A percentile compares a stretch with the other conserved stretches of the same genome.
phyloP scores from a whole-genome alignment of 495 filamentous ascomycete genomes.

The Penicillium verhagenii region DNA sequence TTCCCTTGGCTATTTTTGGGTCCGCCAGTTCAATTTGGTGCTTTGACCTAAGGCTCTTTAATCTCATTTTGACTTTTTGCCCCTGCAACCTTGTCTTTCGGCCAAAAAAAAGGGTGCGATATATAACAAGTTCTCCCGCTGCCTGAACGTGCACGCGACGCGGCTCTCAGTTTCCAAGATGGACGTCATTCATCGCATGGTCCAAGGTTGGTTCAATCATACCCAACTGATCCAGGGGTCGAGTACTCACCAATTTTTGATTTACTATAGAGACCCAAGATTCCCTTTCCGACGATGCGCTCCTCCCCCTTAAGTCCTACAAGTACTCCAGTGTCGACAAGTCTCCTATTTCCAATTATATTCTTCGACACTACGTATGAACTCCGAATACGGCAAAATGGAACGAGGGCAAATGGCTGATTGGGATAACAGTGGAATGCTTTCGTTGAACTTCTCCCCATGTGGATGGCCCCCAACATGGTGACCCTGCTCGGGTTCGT shows the following conservation, averaged over 20 bases:
- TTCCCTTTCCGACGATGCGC: conserved; percentile 65
- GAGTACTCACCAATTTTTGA: conserved; percentile 17
- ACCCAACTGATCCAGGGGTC: neutral
- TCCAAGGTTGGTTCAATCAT: conserved; percentile 36
- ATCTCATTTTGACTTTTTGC: conserved; percentile 4
- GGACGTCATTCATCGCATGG: conserved; percentile 39
- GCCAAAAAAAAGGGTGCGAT: neutral
- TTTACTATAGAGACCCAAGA: conserved; percentile 49
- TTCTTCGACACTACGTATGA: conserved; percentile 91
- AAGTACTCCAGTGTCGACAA: conserved; percentile 97
- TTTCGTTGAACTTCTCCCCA: conserved; percentile 84
- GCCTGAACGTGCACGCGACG: conserved; percentile 16
- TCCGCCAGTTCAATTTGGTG: conserved; percentile 3
- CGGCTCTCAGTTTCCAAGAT: conserved; percentile 26
- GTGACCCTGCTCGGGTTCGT: conserved; percentile 94
- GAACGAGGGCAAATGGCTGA: neutral
- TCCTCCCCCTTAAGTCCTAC: conserved; percentile 87
- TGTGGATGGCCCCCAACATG: conserved; percentile 98
- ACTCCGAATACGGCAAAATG: neutral
- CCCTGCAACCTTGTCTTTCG: neutral
- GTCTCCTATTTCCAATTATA: conserved; percentile 89
- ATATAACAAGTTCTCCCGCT: conserved; percentile 9
- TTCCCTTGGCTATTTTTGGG: conserved; percentile 10
- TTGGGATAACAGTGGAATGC: conserved; percentile 78
- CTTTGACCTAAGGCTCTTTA: conserved; percentile 5